Conservation (phyloP, 2,329 filamentous ascomycete species). For the Colletotrichum trifolii region DNA sequence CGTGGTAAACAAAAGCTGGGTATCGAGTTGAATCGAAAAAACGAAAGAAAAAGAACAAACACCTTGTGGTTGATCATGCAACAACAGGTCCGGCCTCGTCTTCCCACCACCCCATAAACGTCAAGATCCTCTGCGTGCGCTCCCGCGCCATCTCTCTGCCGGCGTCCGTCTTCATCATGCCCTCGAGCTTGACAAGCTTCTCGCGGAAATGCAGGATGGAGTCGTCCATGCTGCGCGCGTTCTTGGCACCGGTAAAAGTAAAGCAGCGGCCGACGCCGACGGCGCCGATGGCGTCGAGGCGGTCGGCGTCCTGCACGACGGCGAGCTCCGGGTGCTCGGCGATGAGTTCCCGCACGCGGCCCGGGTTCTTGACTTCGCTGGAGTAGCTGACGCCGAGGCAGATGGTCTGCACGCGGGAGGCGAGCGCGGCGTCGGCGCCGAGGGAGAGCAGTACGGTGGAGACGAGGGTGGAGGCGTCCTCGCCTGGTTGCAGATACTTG, state of each 20-base stretch:
- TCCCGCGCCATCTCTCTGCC: constrained; percentile 64
- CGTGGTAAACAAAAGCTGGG: constrained; percentile 10
- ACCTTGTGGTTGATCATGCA: constrained; percentile 1
- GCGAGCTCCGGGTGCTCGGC: constrained; percentile 76
- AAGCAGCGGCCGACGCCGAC: constrained; percentile 85
- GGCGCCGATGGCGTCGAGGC: constrained; percentile 90
- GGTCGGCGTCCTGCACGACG: constrained; percentile 91
- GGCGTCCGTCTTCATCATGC: constrained; percentile 72
- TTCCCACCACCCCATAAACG: constrained; percentile 69
- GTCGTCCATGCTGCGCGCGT: constrained; percentile 64
- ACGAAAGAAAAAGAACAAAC: neutral
- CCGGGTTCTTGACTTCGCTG: constrained; percentile 75
- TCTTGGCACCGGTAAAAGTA: constrained; percentile 77
- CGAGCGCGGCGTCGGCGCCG: constrained; percentile 68
- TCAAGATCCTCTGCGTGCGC: constrained; percentile 62
- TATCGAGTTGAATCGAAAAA: constrained; percentile 36
- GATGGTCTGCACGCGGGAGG: constrained; percentile 75
- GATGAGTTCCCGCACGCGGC: constrained; percentile 70
- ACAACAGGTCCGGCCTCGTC: constrained; percentile 54
- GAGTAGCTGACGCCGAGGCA: constrained; percentile 83
- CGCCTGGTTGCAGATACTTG: constrained; percentile 75
- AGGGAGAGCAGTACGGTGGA: constrained; percentile 64
- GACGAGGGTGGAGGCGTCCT: constrained; percentile 68
- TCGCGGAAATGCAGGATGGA: constrained; percentile 81
- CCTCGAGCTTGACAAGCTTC: constrained; percentile 75